Evolutionary conservation across 106 monocot genomes (phyloP), one percentile per base, ranked within the genome.

Genomic region (Gastrodia elata): DNA sequence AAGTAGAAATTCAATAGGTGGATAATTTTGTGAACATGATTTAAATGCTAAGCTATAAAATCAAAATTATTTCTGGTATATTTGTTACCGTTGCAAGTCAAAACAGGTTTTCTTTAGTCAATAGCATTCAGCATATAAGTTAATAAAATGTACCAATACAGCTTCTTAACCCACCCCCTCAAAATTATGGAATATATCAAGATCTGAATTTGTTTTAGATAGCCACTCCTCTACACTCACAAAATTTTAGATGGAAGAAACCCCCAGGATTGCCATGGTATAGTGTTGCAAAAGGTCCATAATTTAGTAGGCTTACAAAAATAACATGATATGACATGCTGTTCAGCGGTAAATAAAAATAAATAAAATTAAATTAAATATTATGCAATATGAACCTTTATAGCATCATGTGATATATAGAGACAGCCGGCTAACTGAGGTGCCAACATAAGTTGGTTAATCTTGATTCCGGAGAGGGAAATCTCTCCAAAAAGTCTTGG

Each of bases 361-460:
- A 27, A 37, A 9, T 35, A 74, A 20, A 2, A 11, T 41, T 43
- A 32, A n/a, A n/a, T n/a, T n/a, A 8, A n/a, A 46, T 36, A 5
- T 33, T 18, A 20, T 10, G 22, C 20, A n/a, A 26, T 15, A 25
- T 5, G 33, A 30, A 98, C 98, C 90, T 89, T 91, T 20, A 98
- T 43, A 72, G 73, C 73, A 57, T 85, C 74, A 27, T 81, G 79
- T 73, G 93, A 91, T 42, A 98, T 77, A 73, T 73, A 85, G 70
- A 98, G 76, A 71, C 86, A 86, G 52, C 98, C 98, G 73, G 82
- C 78, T 30, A 89, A 72, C 48, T 98, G 98, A 65, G 98, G 98
- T 57, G 98, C 98, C 65, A 98, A 71, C 79, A 88, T 79, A 44
- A 98, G 90, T 78, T 98, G 98, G 71, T 98, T 98, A 46, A 98